Conservation (phyloP, 2,329 filamentous ascomycete genomes). For the Aspergillus ochraceoroseus region DNA sequence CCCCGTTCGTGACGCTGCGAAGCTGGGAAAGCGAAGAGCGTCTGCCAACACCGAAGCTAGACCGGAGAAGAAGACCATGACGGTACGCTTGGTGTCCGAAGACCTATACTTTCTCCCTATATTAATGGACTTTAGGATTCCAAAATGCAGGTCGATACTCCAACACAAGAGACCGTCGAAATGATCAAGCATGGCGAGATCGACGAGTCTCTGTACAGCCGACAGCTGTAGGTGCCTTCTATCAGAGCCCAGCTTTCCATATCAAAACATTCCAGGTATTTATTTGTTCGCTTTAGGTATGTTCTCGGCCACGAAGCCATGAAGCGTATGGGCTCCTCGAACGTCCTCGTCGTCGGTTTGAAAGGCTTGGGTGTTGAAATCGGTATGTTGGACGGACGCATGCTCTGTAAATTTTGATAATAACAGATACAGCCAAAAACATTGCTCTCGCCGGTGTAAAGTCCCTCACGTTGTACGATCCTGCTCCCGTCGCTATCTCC, state of each 20-base stretch:
- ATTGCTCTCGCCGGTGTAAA: slow-evolving; percentile 97
- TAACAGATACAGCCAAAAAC: slow-evolving; percentile 71
- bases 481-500: slow-evolving; percentile 72
- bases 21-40: slow-evolving; percentile 52
- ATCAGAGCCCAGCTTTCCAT: slow-evolving; percentile 6
- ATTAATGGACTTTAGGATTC: slow-evolving; percentile 39
- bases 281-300: slow-evolving; percentile 42
- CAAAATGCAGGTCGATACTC: slow-evolving; percentile 60
- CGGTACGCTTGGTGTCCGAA: slow-evolving; percentile 33
- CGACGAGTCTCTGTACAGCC: slow-evolving; percentile 63
- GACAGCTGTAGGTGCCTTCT: slow-evolving; percentile 50
- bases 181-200: slow-evolving; percentile 62
- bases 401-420: slow-evolving; percentile 6
- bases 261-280: slow-evolving; percentile 1
- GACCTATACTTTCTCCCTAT: neutral
- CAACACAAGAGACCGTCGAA: slow-evolving; percentile 53
- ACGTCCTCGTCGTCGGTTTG: slow-evolving; percentile 84
- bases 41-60: slow-evolving; percentile 46
- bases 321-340: slow-evolving; percentile 98
- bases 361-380: slow-evolving; percentile 96
- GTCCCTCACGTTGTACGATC: slow-evolving; percentile 89
- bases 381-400: slow-evolving; percentile 35
- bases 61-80: slow-evolving; percentile 52
- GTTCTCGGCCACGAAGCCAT: slow-evolving; percentile 77
- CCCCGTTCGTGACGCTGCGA: slow-evolving; percentile 43